A percentile compares a stretch with the other conserved stretches of the same genome.
These are phyloP conservation scores for Xylariaceae sp. DNA, from an alignment of 2,329 filamentous ascomycete genomes.

Conservation along the genomic window DNA sequence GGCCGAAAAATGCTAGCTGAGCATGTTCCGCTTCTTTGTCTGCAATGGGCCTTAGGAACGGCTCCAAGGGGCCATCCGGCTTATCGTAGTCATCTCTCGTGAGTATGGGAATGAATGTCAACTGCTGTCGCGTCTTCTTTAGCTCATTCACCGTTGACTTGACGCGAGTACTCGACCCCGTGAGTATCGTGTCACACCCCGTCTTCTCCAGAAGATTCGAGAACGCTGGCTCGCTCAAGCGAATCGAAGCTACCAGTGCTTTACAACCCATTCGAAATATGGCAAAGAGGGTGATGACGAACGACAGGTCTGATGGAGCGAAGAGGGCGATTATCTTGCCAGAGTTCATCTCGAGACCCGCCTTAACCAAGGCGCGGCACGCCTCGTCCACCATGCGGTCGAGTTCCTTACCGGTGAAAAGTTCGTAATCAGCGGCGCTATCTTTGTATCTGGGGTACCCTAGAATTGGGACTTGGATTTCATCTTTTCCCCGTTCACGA, in stretches of 20 bases:
- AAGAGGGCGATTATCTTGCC: constrained; percentile 36
- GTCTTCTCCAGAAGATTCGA: constrained; percentile 36
- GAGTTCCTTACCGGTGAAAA: constrained; percentile 38
- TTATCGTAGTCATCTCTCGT: constrained; percentile 21
- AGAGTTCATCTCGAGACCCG: constrained; percentile 30
- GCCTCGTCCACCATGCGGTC: constrained; percentile 38
- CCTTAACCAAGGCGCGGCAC: constrained; percentile 29
- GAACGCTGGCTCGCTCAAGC: constrained; percentile 37
- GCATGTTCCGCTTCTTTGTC: constrained; percentile 27
- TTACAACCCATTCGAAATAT: constrained; percentile 41
- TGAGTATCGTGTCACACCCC: constrained; percentile 33
- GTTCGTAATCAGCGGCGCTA: constrained; percentile 33
- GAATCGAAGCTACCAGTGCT: constrained; percentile 40
- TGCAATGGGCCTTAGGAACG: constrained; percentile 22
- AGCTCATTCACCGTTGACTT: constrained; percentile 29
- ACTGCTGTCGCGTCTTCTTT: constrained; percentile 16
- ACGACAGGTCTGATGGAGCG: constrained; percentile 38
- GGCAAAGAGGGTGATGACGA: constrained; percentile 40
- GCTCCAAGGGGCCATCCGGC: constrained; percentile 13
- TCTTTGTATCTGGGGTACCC: constrained; percentile 35
- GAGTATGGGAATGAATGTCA: constrained; percentile 23
- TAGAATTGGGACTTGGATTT: constrained; percentile 37
- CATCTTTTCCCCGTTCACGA: constrained; percentile 35
- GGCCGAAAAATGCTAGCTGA: constrained; percentile 38
- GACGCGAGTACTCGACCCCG: constrained; percentile 33